Evolutionary conservation across 345 rosid species (phyloP).

Genomic region (Raphanus sativus): DNA sequence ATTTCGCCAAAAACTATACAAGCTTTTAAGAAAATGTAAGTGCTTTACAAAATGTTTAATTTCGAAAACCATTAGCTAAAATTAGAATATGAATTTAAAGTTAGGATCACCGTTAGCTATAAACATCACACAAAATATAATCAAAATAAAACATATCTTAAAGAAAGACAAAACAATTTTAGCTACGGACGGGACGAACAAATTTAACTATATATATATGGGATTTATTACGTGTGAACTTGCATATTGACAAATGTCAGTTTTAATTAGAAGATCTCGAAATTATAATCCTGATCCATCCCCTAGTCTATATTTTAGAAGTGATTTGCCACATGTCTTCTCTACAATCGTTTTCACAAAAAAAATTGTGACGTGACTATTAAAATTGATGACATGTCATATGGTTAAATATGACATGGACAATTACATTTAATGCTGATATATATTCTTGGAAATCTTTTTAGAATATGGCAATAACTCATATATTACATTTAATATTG

Average conservation of each 20-base stretch:
- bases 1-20: neutral
- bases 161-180: neutral
- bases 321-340: no score
- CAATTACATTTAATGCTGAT: no score
- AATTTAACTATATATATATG: no score
- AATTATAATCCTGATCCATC: neutral
- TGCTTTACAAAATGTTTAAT: neutral
- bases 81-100: neutral
- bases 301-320: no score
- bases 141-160: neutral
- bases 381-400: no score
- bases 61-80: conserved; percentile 1
- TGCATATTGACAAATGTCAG: neutral
- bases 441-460: no score
- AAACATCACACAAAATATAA: neutral
- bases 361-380: no score
- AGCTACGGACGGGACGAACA: no score
- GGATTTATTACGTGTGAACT: neutral
- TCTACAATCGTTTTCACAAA: no score
- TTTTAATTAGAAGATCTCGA: neutral
- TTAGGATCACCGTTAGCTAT: conserved; percentile 1
- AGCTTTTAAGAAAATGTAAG: neutral
- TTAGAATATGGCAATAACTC: no score
- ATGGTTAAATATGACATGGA: no score
- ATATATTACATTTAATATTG: no score